Conservation (phyloP, 75 land plant genomes). For the Selaginella tamariscina region DNA sequence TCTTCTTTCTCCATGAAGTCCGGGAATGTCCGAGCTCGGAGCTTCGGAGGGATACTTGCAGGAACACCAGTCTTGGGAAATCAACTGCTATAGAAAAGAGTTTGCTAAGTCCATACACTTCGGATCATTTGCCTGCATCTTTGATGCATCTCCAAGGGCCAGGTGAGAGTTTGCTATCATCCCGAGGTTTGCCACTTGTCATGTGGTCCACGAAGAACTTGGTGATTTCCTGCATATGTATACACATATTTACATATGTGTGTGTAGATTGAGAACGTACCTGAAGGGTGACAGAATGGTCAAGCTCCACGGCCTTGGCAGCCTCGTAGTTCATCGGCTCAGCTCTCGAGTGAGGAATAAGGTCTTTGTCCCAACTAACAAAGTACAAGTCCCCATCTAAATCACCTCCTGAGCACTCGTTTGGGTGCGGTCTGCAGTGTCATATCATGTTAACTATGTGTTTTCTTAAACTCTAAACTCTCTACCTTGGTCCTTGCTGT, state of each 20-base stretch:
- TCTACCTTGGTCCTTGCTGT: conserved; percentile 71
- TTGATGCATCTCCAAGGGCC: conserved; percentile 53
- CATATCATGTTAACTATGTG: no score
- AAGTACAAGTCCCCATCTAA: conserved; percentile 97
- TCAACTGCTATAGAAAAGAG: conserved; percentile 86
- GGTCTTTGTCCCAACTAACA: conserved; percentile 69
- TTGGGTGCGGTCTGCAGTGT: conserved; percentile 69
- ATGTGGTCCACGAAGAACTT: conserved; percentile 77
- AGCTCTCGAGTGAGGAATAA: conserved; percentile 47
- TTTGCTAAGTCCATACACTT: conserved; percentile 57
- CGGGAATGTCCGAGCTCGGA: conserved; percentile 51
- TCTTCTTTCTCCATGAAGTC: conserved; percentile 88
- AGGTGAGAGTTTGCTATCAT: conserved; percentile 70
- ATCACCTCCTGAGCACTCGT: no score
- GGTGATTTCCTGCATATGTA: conserved; percentile 62
- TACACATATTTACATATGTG: no score
- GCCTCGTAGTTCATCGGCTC: conserved; percentile 76
- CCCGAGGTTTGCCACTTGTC: conserved; percentile 68
- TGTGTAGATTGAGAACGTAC: no score
- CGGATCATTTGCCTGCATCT: conserved; percentile 43
- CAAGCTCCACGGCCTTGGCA: conserved; percentile 29
- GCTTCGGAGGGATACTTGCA: conserved; percentile 46
- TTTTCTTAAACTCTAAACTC: no score
- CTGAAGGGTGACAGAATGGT: conserved; percentile 77
- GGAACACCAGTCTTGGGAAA: conserved; percentile 87